Base-by-base conservation (phyloP, 2,329 filamentous ascomycete genomes). In the Paracoccidioides brasiliensis region DNA sequence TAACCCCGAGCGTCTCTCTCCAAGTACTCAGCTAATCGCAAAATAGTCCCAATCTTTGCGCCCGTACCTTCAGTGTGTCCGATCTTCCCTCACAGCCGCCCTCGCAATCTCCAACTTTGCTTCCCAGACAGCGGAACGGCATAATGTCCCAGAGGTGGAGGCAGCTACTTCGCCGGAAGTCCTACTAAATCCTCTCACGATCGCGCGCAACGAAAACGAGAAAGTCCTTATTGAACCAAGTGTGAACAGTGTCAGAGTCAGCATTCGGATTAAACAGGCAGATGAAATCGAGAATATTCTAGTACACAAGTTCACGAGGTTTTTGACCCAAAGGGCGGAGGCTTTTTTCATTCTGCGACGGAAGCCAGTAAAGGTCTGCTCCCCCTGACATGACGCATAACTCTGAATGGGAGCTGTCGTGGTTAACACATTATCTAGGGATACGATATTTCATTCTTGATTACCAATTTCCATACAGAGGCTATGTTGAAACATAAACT, bases 401-500 rank as follows among this genome's bases (percentile, higher is more conserved):
- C 12, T 53, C 56, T 62, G 72, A 54, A 68, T 58, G 5, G 56
- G 37, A 32, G 22, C 22, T 2, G 22, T 3, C 8, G 38, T 30
- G 4, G 52, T 33, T 53, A 46, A 54, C 51, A 56, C 33, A 38
- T 38, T 12, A 58, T 60, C 85, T 60, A 91, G 88, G 93, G 91
- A 64, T 98, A 98, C 71, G 93, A 98, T 66, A 98, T 98, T 64
- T 96, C 90, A 6, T 98, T 98, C 78, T 72, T 98, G 67, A 95
- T 98, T 68, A 98, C 93, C 49, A 98, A 98, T 75, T 94, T 93
- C 78, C 93, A 98, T 67, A 97, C 93, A 4, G 93, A 97, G 72
- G 88, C 94, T 70, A 95, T 98, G 90, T 73, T 97, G 69, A 97
- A 97, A 78, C 91, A 98, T 71, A 97, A 98, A 78, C 79, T 98